Base-by-base conservation (phyloP, 139 green algal species). In the Chlamydomonas sp. region DNA sequence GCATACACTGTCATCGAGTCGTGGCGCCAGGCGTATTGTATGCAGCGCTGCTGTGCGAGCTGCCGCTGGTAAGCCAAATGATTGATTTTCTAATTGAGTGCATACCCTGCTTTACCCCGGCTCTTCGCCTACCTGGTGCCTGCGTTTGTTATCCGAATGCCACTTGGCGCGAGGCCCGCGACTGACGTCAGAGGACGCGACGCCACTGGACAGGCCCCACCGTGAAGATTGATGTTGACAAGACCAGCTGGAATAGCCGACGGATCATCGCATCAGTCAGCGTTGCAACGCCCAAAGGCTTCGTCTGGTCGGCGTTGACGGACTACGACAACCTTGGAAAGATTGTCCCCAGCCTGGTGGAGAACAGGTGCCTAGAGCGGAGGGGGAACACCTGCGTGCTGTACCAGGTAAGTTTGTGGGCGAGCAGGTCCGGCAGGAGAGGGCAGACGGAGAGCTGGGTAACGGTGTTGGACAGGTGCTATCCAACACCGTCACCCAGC, bases 291-390 rank as follows among this genome's bases (percentile, higher is more conserved):
- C 95, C 95, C 0, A 68, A 91, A n/a, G 9, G 80, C 0, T n/a
- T 80, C 0, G 92, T 98, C 2, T 98, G 94, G 93, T 85, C 62
- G 0, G 89, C 90, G 0, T 88, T 98, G 4, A 97, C 95, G 17
- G 92, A 96, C 76, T 98, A 98, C 63, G 94, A 97, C 18, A 73
- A 90, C 31, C 87, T 97, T 14, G 86, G 63, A 12, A 92, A 90
- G 6, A 97, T 98, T 89, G 96, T 98, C 31, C 96, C 94, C 79
- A 93, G 93, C 16, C 90, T 97, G 63, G 95, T 95, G 10, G 94
- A 95, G 78, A 97, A 97, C 85, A 88, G 87, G 18, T 97, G 95
- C 88, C 71, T 97, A 66, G 88, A 94, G 69, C 84, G 90, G 4
- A 81, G 80, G 17, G 17, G 83, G 1, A 57, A 92, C 5, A 87